Conservation (phyloP, 257 asterid species). For the Cruciata laevipes region DNA sequence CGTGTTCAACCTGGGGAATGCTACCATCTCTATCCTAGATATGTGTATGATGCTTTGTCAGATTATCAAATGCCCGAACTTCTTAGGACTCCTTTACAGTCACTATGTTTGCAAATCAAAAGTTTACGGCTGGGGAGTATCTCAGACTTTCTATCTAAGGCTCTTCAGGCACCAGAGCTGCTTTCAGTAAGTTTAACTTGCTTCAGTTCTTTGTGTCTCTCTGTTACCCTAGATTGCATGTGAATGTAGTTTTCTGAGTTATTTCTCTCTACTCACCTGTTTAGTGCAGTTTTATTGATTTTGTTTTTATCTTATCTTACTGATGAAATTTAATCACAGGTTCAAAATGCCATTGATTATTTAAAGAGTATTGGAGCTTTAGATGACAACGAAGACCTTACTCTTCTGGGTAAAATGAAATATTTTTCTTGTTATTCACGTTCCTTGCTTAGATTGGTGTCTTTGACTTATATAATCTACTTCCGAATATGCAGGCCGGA, state of each 20-base stretch:
- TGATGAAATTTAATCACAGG: slow-evolving; percentile 43
- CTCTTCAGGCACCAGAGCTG: slow-evolving; percentile 85
- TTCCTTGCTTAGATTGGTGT: slow-evolving; percentile 8
- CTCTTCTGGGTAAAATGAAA: slow-evolving; percentile 60
- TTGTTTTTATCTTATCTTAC: not conserved
- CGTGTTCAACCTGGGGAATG: slow-evolving; percentile 99
- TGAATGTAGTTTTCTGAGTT: not conserved
- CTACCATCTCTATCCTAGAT: slow-evolving; percentile 89
- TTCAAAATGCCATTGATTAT: slow-evolving; percentile 79
- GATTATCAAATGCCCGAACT: slow-evolving; percentile 97
- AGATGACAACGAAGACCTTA: slow-evolving; percentile 75
- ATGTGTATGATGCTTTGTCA: slow-evolving; percentile 75
- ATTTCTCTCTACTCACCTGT: not conserved
- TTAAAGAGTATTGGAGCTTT: slow-evolving; percentile 85
- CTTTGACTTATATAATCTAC: slow-evolving; percentile 11
- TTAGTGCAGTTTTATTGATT: not conserved
- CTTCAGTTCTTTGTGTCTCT: not conserved
- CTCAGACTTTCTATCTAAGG: slow-evolving; percentile 78
- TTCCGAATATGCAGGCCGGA: slow-evolving; percentile 47
- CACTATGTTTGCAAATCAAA: slow-evolving; percentile 92
- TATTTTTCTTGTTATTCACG: slow-evolving; percentile 1
- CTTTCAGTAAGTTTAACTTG: slow-evolving; percentile 52
- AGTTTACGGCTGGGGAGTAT: slow-evolving; percentile 86
- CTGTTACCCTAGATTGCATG: not conserved
- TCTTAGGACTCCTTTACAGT: slow-evolving; percentile 90